phyloP scores from a whole-genome alignment of 176 grass and related monocot genomes.

The Bonia amplexicaulis region DNA sequence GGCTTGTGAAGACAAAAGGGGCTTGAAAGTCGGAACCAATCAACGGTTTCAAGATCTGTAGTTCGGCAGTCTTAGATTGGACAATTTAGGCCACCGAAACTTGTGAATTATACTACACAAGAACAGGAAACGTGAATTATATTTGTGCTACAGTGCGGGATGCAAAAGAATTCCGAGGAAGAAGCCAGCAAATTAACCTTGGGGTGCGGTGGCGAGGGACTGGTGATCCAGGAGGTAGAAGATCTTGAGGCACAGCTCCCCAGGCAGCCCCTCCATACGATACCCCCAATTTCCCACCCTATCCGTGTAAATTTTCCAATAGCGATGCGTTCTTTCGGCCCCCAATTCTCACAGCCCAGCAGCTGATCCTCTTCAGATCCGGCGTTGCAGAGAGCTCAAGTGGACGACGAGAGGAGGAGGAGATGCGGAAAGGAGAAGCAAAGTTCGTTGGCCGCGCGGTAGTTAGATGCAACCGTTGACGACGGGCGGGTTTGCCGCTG shows the following conservation, averaged over 20 bases:
- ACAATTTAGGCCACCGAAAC: not conserved
- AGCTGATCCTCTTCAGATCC: not conserved
- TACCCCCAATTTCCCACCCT: not conserved
- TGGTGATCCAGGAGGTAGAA: slow-evolving; percentile 69
- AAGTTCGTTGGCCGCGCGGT: slow-evolving; percentile 38
- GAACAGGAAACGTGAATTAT: not conserved
- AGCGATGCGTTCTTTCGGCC: not conserved
- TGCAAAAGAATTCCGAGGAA: not conserved
- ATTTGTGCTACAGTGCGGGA: not conserved
- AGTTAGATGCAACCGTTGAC: slow-evolving; percentile 31
- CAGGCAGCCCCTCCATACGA: slow-evolving; percentile 48
- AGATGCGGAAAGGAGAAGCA: slow-evolving; percentile 38
- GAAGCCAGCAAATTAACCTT: slow-evolving; percentile 36
- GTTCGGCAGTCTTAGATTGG: not conserved
- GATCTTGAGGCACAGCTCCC: slow-evolving; percentile 69
- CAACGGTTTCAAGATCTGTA: not conserved
- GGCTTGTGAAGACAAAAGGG: not conserved
- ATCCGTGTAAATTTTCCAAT: not conserved
- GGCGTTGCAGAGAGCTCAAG: not conserved
- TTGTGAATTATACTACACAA: not conserved
- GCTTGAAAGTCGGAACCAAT: not conserved
- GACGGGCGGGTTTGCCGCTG: not conserved
- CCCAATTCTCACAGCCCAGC: not conserved
- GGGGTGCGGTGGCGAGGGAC: slow-evolving; percentile 59
- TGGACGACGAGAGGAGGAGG: not conserved